These are phyloP conservation scores for Lentinus brumalis DNA, from an alignment of 768 basidiomycete genomes.

Conservation along the genomic window DNA sequence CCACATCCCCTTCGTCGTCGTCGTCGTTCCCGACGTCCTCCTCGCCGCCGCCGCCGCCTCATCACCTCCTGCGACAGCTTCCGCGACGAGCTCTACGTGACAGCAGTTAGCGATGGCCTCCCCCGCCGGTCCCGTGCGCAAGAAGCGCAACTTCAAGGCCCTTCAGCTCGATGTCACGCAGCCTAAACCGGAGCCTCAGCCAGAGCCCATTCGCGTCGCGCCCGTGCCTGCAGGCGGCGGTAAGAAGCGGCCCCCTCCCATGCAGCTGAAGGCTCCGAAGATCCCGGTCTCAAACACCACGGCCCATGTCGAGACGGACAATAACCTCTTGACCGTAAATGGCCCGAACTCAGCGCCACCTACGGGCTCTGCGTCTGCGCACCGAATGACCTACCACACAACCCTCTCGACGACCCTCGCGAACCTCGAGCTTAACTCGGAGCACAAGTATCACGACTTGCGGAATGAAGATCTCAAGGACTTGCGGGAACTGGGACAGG, in stretches of 20 bases:
- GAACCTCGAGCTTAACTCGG: conserved; percentile 81
- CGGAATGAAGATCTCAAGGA: conserved; percentile 90
- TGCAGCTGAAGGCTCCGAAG: conserved; percentile 77
- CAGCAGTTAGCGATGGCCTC: conserved; percentile 10
- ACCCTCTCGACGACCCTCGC: conserved; percentile 84
- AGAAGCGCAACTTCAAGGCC: conserved; percentile 91
- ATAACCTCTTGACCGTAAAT: conserved; percentile 50
- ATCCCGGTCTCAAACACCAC: conserved; percentile 33
- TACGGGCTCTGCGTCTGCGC: conserved; percentile 51
- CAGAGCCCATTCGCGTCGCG: conserved; percentile 39
- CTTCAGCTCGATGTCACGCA: conserved; percentile 69
- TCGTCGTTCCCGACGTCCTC: conserved; percentile 6
- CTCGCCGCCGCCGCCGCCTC: conserved; percentile 4
- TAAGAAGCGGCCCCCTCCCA: conserved; percentile 82
- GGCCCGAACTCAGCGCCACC: conserved; percentile 55
- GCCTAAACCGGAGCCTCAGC: conserved; percentile 41
- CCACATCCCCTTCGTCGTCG: conserved; percentile 10
- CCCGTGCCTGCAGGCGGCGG: conserved; percentile 40
- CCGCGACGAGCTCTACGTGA: neutral
- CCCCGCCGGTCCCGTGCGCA: conserved; percentile 57
- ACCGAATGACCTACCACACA: conserved; percentile 75
- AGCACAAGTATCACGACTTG: conserved; percentile 79
- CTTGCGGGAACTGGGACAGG: conserved; percentile 88
- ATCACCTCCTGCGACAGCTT: neutral
- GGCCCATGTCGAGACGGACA: conserved; percentile 39